Base-by-base conservation (phyloP, 371 early-diverging fungal genomes). In the Apophysomyces trapeziformis region DNA sequence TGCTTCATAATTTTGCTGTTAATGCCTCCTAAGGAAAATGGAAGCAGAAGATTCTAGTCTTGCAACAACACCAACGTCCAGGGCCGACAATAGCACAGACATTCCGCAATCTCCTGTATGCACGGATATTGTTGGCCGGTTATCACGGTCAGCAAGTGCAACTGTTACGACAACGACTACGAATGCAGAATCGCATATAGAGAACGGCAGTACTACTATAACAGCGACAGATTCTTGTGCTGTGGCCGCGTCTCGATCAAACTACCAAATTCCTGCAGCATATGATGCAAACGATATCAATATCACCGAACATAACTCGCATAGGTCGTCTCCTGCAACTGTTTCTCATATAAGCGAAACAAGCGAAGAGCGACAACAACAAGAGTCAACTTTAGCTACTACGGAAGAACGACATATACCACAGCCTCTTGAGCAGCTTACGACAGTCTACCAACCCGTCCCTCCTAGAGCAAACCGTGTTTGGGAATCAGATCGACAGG, bases 401-500 rank as follows among this genome's bases (percentile, higher is more conserved):
- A 45, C 1, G 6, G 13, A 13, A n/a, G 46, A 13, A 5, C 37
- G 61, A 59, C 35, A 47, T 18, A 45, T 13, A 45, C 46, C 13
- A 5, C 46, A 7, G 16, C 12, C 13, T 18, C 46, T 18, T 45
- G 46, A 45, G 16, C 13, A 13, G 16, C 46, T 4, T 45, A 5
- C 46, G 13, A 13, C 13, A 45, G 16, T 18, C 16, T 16, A 70
- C 70, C 4, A 36, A 70, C 13, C 58, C 4, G 64, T 66, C 18
- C 56, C 60, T 36, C 60, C 60, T 12, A 26, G 61, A 45, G 32
- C 58, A 1, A 56, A 63, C 47, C 64, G 57, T 18, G 67, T 71
- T 14, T 94, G 95, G 95, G 90, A 91, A 68, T 76, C 83, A 1
- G 92, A 92, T 67, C 82, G 86, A 5, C 84, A 87, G n/a, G 89